Base-by-base conservation (phyloP, 768 basidiomycete species). In the Grammothele lineata region DNA sequence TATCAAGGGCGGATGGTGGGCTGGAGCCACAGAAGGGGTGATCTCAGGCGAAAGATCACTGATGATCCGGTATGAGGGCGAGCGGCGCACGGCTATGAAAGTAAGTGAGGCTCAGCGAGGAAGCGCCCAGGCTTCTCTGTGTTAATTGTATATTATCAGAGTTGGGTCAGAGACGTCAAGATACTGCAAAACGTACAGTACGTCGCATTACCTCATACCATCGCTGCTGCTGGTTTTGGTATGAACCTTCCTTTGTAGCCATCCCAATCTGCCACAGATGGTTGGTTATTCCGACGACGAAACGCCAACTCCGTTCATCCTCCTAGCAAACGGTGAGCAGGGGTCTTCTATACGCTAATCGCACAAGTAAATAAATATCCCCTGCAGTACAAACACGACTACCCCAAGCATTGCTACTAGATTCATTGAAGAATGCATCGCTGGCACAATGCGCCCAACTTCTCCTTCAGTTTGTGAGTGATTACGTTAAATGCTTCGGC, bases 201-300 rank as follows among this genome's bases (percentile, higher is more conserved):
- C 41, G 74, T 60, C 15, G 27, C 21, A 18, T n/a, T n/a, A n/a
- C n/a, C n/a, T n/a, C n/a, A n/a, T n/a, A n/a, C n/a, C n/a, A n/a
- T n/a, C n/a, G n/a, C n/a, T n/a, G 10, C 4, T 3, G 27, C 17
- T 14, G 32, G 21, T 18, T 12, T 12, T 18, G 38, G 12, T n/a
- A n/a, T n/a, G n/a, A n/a, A n/a, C n/a, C n/a, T n/a, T n/a, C n/a
- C n/a, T n/a, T 4, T 19, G 25, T 18, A 54, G 77, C 50, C 77
- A 77, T 46, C 74, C 76, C 15, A 77, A 74, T 53, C 58, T 79
- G 19, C 77, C 78, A 0, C 76, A 78, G 55, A 70, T 80, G 67
- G 50, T 75, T 6, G 76, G 77, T 1, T 74, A 74, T 53, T 78
- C 76, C 0, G 60, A 69, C 12, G 70, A 70, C 14, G 63, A 70